These are phyloP conservation scores for Carex littledalei DNA, from an alignment of 176 grass and related monocot species.

Conservation along the genomic window DNA sequence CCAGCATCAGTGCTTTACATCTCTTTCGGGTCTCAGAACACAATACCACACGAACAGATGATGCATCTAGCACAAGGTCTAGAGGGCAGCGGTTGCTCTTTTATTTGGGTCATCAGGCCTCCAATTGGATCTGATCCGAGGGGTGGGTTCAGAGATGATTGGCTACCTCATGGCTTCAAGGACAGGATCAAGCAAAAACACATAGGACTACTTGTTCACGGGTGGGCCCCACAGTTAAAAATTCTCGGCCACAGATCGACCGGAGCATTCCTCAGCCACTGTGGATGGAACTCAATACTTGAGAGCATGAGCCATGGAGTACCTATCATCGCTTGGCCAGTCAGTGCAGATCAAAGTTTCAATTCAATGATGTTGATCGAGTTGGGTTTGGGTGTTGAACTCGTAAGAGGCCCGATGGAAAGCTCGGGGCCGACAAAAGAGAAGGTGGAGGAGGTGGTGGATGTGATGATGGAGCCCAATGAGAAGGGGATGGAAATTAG, in stretches of 20 bases:
- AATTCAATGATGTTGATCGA: conserved; percentile 15
- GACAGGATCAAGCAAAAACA: conserved; percentile 14
- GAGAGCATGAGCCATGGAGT: conserved; percentile 7
- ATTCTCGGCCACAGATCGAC: conserved; percentile 6
- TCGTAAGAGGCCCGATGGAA: background rate
- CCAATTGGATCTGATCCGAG: conserved; percentile 27
- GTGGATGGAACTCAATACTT: conserved; percentile 18
- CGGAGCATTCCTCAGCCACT: conserved; percentile 14
- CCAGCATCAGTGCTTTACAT: conserved; percentile 30
- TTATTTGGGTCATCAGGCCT: conserved; percentile 34
- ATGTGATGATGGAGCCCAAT: background rate
- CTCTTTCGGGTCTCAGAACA: conserved; percentile 34
- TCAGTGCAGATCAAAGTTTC: background rate
- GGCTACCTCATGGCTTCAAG: conserved; percentile 32
- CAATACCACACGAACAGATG: conserved; percentile 25
- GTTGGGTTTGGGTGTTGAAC: background rate
- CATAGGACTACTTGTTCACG: background rate
- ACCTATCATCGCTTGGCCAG: conserved; percentile 8
- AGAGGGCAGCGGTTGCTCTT: conserved; percentile 22
- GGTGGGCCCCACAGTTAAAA: conserved; percentile 8
- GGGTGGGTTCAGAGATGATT: conserved; percentile 20
- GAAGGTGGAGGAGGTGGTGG: background rate
- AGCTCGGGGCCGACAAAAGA: background rate
- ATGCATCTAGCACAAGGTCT: conserved; percentile 32
- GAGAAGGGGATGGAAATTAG: background rate